phyloP scores from a whole-genome alignment of 192 early-diverging fungal genomes.

The Mortierella hygrophila region DNA sequence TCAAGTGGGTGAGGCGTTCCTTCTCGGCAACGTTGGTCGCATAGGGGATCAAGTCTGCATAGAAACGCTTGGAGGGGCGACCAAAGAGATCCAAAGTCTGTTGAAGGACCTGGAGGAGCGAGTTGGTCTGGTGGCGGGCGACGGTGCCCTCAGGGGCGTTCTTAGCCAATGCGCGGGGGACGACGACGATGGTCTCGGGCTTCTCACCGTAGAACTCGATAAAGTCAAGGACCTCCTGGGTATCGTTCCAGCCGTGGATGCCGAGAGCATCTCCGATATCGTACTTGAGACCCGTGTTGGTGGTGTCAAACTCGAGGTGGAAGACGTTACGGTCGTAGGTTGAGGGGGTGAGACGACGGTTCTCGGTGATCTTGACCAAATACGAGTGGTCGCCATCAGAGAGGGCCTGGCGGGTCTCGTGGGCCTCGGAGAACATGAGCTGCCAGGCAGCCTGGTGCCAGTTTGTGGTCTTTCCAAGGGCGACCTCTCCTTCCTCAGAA shows the following conservation, averaged over 20 bases:
- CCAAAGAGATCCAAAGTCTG: slow-evolving; percentile 94
- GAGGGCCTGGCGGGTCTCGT: slow-evolving; percentile 53
- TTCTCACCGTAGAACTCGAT: slow-evolving; percentile 80
- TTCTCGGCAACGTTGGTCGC: slow-evolving; percentile 78
- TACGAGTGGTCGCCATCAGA: slow-evolving; percentile 79
- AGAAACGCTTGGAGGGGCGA: slow-evolving; percentile 95
- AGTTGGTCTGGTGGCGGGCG: slow-evolving; percentile 73
- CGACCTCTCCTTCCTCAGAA: slow-evolving; percentile 59
- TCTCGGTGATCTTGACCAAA: slow-evolving; percentile 76
- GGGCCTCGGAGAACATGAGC: slow-evolving; percentile 82
- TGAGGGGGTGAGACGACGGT: slow-evolving; percentile 87
- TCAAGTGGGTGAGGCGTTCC: slow-evolving; percentile 73
- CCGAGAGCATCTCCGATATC: slow-evolving; percentile 95
- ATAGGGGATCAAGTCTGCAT: slow-evolving; percentile 80
- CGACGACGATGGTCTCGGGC: slow-evolving; percentile 71
- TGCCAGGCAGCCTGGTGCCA: slow-evolving; percentile 74
- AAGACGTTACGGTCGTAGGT: slow-evolving; percentile 96
- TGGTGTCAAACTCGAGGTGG: slow-evolving; percentile 95
- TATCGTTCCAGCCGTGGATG: slow-evolving; percentile 92
- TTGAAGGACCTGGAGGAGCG: slow-evolving; percentile 82
- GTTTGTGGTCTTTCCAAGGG: slow-evolving; percentile 46
- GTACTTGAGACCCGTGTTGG: slow-evolving; percentile 84
- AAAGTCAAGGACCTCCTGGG: slow-evolving; percentile 78
- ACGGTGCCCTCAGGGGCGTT: slow-evolving; percentile 65
- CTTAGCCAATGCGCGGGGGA: slow-evolving; percentile 59